phyloP scores from a whole-genome alignment of 129 eudicot species.

The Centella asiatica region DNA sequence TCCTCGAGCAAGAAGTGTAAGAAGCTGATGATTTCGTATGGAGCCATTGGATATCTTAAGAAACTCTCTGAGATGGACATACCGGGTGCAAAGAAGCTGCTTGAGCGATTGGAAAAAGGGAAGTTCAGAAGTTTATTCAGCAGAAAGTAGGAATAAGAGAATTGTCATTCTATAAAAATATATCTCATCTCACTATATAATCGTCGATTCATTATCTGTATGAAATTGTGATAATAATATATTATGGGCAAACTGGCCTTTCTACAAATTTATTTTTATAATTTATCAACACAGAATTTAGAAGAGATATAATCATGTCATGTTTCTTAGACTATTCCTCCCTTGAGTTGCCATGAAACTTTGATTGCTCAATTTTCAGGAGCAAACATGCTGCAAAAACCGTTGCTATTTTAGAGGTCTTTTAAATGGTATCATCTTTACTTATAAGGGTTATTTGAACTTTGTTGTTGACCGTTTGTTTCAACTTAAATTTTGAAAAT shows the following conservation, averaged over 20 bases:
- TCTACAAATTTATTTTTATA: too few species aligned
- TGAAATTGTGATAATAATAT: constrained; percentile 26
- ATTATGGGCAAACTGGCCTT: neutral
- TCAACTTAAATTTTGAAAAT: too few species aligned
- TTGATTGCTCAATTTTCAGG: too few species aligned
- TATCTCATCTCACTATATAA: neutral
- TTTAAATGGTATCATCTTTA: too few species aligned
- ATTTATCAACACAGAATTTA: too few species aligned
- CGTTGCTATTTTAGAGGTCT: too few species aligned
- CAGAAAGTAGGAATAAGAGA: constrained; percentile 35
- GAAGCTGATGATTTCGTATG: constrained; percentile 90
- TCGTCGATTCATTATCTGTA: constrained; percentile 54
- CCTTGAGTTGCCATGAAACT: too few species aligned
- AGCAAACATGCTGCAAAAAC: too few species aligned
- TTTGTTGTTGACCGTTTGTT: too few species aligned
- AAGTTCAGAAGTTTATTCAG: constrained; percentile 59
- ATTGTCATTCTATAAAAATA: neutral
- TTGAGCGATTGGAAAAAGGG: constrained; percentile 86
- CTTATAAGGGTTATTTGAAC: too few species aligned
- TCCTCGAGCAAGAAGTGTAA: constrained; percentile 79
- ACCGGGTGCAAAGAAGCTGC: constrained; percentile 70
- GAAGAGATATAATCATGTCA: too few species aligned
- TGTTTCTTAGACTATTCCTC: too few species aligned
- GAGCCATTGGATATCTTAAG: constrained; percentile 93
- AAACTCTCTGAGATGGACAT: constrained; percentile 69